A percentile compares a stretch with the other conserved stretches of the same genome.
Conservation (phyloP, 2,329 filamentous ascomycete species). For the Cryoendolithus antarcticus region DNA sequence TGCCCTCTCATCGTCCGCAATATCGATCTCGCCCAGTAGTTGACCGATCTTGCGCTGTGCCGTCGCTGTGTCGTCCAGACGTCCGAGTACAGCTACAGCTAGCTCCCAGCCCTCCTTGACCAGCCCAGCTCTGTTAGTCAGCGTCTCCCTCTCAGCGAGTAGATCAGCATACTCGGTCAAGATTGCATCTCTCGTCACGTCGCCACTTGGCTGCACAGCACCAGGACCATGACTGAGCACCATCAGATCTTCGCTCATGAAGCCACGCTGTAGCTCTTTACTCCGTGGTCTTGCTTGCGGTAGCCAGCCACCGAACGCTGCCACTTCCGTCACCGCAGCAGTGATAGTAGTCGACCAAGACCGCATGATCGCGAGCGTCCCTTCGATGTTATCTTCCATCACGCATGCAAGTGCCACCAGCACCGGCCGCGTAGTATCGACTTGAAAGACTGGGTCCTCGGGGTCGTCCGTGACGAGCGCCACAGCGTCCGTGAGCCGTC, state of each 20-base stretch:
- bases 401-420: slow-evolving; percentile 73
- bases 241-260: slow-evolving; percentile 76
- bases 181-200: slow-evolving; percentile 74
- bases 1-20: slow-evolving; percentile 58
- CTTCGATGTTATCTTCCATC: slow-evolving; percentile 71
- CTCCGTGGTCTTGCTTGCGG: slow-evolving; percentile 42
- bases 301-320: slow-evolving; percentile 73
- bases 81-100: slow-evolving; percentile 67
- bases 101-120: slow-evolving; percentile 69
- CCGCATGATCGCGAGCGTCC: slow-evolving; percentile 60
- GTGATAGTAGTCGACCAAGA: slow-evolving; percentile 72
- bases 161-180: slow-evolving; percentile 65
- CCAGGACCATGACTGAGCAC: slow-evolving; percentile 60
- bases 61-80: slow-evolving; percentile 60
- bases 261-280: slow-evolving; percentile 41
- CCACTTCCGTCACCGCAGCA: slow-evolving; percentile 69
- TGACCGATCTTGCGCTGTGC: slow-evolving; percentile 64
- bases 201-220: slow-evolving; percentile 30
- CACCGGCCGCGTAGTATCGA: slow-evolving; percentile 62
- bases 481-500: slow-evolving; percentile 60
- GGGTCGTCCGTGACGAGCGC: slow-evolving; percentile 50
- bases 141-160: slow-evolving; percentile 32
- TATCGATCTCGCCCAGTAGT: slow-evolving; percentile 59
- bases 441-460: slow-evolving; percentile 54
- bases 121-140: background rate